phyloP scores from a whole-genome alignment of 495 filamentous ascomycete genomes.

The Usnea hakonensis region DNA sequence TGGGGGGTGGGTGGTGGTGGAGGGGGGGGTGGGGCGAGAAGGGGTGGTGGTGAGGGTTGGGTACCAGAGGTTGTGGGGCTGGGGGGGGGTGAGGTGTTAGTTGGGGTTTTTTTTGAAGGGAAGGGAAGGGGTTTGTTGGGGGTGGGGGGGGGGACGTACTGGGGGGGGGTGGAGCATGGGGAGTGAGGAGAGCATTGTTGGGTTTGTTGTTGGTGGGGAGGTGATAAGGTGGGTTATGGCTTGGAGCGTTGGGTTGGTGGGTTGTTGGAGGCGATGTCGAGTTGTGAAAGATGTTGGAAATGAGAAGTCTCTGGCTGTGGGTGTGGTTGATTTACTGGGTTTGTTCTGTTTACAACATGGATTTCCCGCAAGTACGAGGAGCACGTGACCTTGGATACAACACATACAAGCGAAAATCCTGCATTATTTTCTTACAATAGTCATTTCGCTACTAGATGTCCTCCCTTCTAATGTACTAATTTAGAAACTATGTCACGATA shows the following conservation, averaged over 20 bases:
- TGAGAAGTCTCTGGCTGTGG: too few relatives aligned
- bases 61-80: conserved; percentile 30
- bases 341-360: too few relatives aligned
- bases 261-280: not conserved
- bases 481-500: too few relatives aligned
- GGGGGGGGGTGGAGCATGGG: conserved; percentile 65
- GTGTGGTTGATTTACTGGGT: too few relatives aligned
- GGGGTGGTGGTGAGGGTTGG: conserved; percentile 37
- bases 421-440: too few relatives aligned
- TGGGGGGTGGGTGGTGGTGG: conserved; percentile 18
- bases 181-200: conserved; percentile 56
- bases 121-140: not conserved
- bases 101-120: conserved; percentile 38
- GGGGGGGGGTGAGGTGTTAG: conserved; percentile 64
- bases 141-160: conserved; percentile 40
- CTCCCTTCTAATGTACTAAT: too few relatives aligned
- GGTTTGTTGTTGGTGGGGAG: not conserved
- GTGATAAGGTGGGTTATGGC: too few relatives aligned
- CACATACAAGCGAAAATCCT: too few relatives aligned
- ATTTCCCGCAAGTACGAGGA: too few relatives aligned
- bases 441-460: too few relatives aligned
- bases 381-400: too few relatives aligned
- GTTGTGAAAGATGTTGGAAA: not conserved
- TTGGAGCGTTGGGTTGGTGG: not conserved
- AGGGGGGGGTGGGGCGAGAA: conserved; percentile 43